Evolutionary conservation across 2,329 filamentous ascomycete species (phyloP).

Genomic region (Pezicula rhizophila): DNA sequence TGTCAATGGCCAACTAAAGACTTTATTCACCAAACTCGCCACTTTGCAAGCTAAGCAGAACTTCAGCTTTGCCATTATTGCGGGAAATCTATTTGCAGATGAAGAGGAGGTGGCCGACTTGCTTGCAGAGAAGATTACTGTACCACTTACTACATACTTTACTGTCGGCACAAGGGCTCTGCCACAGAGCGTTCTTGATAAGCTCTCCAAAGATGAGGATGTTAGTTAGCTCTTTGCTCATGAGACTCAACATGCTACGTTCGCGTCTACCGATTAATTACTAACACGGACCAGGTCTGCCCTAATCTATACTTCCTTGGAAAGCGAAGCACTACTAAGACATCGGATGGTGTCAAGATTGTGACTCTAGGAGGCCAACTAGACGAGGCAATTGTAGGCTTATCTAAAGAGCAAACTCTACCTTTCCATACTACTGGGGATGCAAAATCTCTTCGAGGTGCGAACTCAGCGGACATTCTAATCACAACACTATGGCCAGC

Average conservation of each 20-base stretch:
- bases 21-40: slow-evolving; percentile 74
- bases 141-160: slow-evolving; percentile 88
- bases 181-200: slow-evolving; percentile 64
- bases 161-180: slow-evolving; percentile 70
- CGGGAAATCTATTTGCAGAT: slow-evolving; percentile 74
- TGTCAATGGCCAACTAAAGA: slow-evolving; percentile 70
- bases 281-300: slow-evolving; percentile 53
- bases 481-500: slow-evolving; percentile 84
- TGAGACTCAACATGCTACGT: no score
- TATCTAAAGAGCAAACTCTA: slow-evolving; percentile 67
- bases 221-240: slow-evolving; percentile 24
- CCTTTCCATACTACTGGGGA: slow-evolving; percentile 74
- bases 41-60: slow-evolving; percentile 79
- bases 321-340: slow-evolving; percentile 82
- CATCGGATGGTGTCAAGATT: slow-evolving; percentile 80
- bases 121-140: slow-evolving; percentile 62
- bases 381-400: slow-evolving; percentile 53
- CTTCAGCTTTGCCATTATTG: slow-evolving; percentile 79
- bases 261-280: not conserved
- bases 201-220: slow-evolving; percentile 63
- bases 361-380: slow-evolving; percentile 76
- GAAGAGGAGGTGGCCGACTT: slow-evolving; percentile 55
- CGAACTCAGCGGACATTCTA: slow-evolving; percentile 77
- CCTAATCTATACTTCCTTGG: slow-evolving; percentile 88
- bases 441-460: slow-evolving; percentile 67